A percentile compares a stretch with the other conserved stretches of the same genome.
phyloP scores from a whole-genome alignment of 2,329 filamentous ascomycete genomes.

The Diplodia sapinea region DNA sequence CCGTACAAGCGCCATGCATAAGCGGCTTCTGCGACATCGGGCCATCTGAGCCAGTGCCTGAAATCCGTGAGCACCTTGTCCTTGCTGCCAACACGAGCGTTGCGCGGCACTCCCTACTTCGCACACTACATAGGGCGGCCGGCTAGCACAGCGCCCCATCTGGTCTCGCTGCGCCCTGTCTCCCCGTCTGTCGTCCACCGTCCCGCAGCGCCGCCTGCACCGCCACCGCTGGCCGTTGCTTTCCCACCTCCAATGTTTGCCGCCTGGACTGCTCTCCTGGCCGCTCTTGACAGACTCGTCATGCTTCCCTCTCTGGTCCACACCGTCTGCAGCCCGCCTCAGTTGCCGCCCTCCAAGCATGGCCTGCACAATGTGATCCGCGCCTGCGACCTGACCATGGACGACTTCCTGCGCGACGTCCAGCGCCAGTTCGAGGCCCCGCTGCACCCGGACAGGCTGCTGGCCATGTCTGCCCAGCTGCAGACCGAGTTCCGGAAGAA shows the following conservation, averaged over 20 bases:
- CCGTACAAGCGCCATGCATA: slow-evolving; percentile 48
- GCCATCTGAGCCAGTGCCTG: slow-evolving; percentile 43
- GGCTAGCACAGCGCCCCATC: slow-evolving; percentile 16
- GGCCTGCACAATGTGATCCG: slow-evolving; percentile 47
- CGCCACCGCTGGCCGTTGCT: background rate
- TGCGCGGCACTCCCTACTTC: slow-evolving; percentile 39
- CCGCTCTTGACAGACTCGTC: slow-evolving; percentile 26
- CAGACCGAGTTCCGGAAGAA: slow-evolving; percentile 61
- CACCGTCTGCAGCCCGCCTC: slow-evolving; percentile 41
- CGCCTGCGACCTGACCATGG: slow-evolving; percentile 54
- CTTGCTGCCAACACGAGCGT: slow-evolving; percentile 16
- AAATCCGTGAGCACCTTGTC: slow-evolving; percentile 38
- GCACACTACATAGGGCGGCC: slow-evolving; percentile 34
- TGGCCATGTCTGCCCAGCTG: slow-evolving; percentile 53
- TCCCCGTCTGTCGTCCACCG: slow-evolving; percentile 10
- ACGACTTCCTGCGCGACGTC: slow-evolving; percentile 54
- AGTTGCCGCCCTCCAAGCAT: slow-evolving; percentile 40
- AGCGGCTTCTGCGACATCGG: slow-evolving; percentile 47
- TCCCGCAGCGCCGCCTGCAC: slow-evolving; percentile 11
- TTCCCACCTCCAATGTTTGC: slow-evolving; percentile 11
- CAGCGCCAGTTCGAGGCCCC: slow-evolving; percentile 52
- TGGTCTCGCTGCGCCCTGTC: slow-evolving; percentile 42
- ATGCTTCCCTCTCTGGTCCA: slow-evolving; percentile 51
- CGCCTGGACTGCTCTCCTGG: slow-evolving; percentile 15
- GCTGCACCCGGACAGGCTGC: slow-evolving; percentile 48